These are phyloP conservation scores for Trichophyton verrucosum DNA, from an alignment of 2,329 filamentous ascomycete species.

Conservation along the genomic window DNA sequence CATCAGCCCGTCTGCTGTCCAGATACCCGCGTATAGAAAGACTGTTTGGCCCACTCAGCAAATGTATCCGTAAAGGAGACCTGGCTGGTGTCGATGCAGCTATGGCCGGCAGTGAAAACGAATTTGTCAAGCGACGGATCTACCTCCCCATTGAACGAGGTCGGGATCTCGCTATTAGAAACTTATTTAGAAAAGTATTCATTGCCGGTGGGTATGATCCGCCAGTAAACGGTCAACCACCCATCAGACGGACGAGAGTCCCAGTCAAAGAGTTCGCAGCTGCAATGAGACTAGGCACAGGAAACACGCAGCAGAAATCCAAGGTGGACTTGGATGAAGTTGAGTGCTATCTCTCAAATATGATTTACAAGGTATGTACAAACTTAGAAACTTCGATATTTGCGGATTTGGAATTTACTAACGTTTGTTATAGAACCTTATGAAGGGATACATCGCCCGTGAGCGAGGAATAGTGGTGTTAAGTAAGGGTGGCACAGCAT, in stretches of 20 bases:
- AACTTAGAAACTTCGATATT: slow-evolving; percentile 29
- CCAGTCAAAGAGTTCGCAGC: slow-evolving; percentile 74
- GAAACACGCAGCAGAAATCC: slow-evolving; percentile 38
- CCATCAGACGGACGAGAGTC: slow-evolving; percentile 58
- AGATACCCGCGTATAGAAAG: slow-evolving; percentile 64
- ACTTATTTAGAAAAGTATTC: slow-evolving; percentile 85
- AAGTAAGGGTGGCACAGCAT: slow-evolving; percentile 74
- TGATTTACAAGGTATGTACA: slow-evolving; percentile 73
- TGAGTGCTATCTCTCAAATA: slow-evolving; percentile 85
- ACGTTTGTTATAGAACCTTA: slow-evolving; percentile 53
- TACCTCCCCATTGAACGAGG: slow-evolving; percentile 89
- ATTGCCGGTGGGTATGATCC: slow-evolving; percentile 71
- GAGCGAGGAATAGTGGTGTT: slow-evolving; percentile 83
- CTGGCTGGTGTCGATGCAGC: slow-evolving; percentile 74
- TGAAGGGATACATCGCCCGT: slow-evolving; percentile 96
- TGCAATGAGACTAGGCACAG: slow-evolving; percentile 62
- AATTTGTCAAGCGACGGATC: slow-evolving; percentile 84
- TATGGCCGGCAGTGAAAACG: slow-evolving; percentile 69
- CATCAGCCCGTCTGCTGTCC: slow-evolving; percentile 56
- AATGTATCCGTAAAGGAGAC: slow-evolving; percentile 70
- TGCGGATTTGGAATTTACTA: background rate
- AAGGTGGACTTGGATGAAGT: slow-evolving; percentile 79
- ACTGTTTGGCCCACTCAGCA: slow-evolving; percentile 65
- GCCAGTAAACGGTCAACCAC: slow-evolving; percentile 53
- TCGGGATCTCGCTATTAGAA: slow-evolving; percentile 81